Percentiles rank a stretch among this genome's conserved stretches.
phyloP scores from a whole-genome alignment of 2,329 filamentous ascomycete species.

The Sarocladiaceae sp. region DNA sequence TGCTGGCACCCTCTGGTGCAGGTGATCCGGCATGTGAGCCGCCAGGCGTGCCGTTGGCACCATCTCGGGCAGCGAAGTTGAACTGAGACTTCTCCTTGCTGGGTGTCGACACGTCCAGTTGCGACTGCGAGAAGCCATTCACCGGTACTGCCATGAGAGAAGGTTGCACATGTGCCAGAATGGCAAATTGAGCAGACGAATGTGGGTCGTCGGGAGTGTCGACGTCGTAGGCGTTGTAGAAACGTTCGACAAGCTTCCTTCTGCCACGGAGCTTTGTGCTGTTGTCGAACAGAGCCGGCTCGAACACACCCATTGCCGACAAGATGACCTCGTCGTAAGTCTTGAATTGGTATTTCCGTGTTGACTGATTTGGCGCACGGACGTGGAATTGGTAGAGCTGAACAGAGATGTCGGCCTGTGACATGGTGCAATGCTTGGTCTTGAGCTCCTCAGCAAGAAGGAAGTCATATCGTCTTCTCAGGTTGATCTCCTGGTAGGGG shows the following conservation, averaged over 20 bases:
- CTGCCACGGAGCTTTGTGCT: slow-evolving; percentile 73
- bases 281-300: slow-evolving; percentile 82
- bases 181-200: slow-evolving; percentile 75
- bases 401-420: slow-evolving; percentile 83
- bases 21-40: slow-evolving; percentile 87
- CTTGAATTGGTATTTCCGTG: slow-evolving; percentile 91
- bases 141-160: slow-evolving; percentile 43
- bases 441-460: slow-evolving; percentile 93
- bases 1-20: slow-evolving; percentile 70
- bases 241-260: slow-evolving; percentile 77
- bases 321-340: slow-evolving; percentile 94
- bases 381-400: slow-evolving; percentile 89
- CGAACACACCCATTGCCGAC: slow-evolving; percentile 93
- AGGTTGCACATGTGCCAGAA: slow-evolving; percentile 56
- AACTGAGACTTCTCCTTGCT: slow-evolving; percentile 63
- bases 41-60: slow-evolving; percentile 70
- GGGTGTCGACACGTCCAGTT: slow-evolving; percentile 51
- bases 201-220: slow-evolving; percentile 82
- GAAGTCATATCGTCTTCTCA: slow-evolving; percentile 86
- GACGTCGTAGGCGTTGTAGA: slow-evolving; percentile 90
- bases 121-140: slow-evolving; percentile 38
- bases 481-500: slow-evolving; percentile 90
- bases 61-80: slow-evolving; percentile 66
- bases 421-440: slow-evolving; percentile 87
- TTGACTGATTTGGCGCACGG: slow-evolving; percentile 81